phyloP scores from a whole-genome alignment of 305 asterid genomes.

The Fraxinus ornus region DNA sequence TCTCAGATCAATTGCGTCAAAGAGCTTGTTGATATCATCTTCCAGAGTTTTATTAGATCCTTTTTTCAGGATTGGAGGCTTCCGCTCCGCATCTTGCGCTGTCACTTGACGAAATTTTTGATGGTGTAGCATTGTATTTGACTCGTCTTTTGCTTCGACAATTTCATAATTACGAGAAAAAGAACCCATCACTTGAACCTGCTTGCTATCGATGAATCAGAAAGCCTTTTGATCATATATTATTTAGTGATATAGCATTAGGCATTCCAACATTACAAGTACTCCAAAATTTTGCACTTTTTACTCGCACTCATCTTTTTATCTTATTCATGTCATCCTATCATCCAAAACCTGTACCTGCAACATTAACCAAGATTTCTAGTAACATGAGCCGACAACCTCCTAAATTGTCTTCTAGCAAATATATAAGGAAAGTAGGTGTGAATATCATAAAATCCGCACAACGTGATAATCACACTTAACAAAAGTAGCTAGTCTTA shows the following conservation, averaged over 20 bases:
- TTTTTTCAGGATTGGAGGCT: slow-evolving; percentile 52
- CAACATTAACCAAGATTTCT: slow-evolving; percentile 1
- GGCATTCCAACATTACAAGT: slow-evolving; percentile 1
- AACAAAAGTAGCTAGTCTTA: not conserved
- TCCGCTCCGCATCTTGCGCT: slow-evolving; percentile 39
- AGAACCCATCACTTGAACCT: slow-evolving; percentile 51
- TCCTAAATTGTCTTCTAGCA: not conserved
- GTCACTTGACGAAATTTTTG: slow-evolving; percentile 33
- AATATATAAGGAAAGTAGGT: not conserved
- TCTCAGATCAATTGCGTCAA: slow-evolving; percentile 62
- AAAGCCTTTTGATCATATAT: not conserved
- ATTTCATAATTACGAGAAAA: slow-evolving; percentile 59
- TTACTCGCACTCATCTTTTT: slow-evolving; percentile 10
- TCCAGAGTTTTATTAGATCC: slow-evolving; percentile 41
- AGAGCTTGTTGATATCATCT: slow-evolving; percentile 79
- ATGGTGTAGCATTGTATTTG: slow-evolving; percentile 27
- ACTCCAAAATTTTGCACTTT: slow-evolving; percentile 14
- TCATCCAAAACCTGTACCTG: slow-evolving; percentile 11
- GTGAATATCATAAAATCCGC: not conserved
- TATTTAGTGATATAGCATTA: not conserved
- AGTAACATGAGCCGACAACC: not conserved
- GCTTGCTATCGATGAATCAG: slow-evolving; percentile 17
- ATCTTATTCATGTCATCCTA: not conserved
- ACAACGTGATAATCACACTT: not conserved
- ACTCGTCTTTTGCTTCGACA: slow-evolving; percentile 59